Conservation (phyloP, 2,329 filamentous ascomycete species). For the Xylaria arbuscula region DNA sequence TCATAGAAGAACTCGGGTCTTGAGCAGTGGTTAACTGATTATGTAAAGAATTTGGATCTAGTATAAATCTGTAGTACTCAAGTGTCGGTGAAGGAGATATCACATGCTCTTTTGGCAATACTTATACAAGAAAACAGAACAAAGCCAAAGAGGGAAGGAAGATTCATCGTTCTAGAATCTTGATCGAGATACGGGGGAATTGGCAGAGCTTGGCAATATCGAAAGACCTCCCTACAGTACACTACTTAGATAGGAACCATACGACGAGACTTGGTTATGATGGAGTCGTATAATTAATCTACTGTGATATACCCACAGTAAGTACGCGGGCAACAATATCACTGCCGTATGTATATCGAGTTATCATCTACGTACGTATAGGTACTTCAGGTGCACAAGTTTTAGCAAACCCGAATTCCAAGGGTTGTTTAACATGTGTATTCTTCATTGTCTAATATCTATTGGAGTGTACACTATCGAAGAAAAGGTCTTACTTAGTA, state of each 20-base stretch:
- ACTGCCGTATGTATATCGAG: no score
- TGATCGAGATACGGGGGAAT: constrained; percentile 21
- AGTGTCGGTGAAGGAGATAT: constrained; percentile 20
- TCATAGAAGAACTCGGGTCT: no score
- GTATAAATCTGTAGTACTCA: not conserved
- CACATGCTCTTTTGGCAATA: not conserved
- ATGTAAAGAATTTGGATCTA: not conserved
- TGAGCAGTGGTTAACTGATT: not conserved
- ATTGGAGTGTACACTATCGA: no score
- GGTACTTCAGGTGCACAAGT: no score
- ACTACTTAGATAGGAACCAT: not conserved
- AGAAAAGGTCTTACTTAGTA: no score
- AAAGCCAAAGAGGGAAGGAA: constrained; percentile 1
- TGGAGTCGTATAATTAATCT: not conserved
- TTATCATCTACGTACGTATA: no score
- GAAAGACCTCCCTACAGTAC: not conserved
- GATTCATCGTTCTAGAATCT: constrained; percentile 31
- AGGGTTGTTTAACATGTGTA: no score
- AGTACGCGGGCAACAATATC: no score
- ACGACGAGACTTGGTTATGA: not conserved
- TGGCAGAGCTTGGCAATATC: constrained; percentile 2
- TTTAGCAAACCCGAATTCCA: no score
- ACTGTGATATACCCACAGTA: no score
- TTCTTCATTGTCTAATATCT: no score
- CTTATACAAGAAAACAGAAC: not conserved